phyloP scores from a whole-genome alignment of 768 basidiomycete genomes.

The Phanerochaete carnosa region DNA sequence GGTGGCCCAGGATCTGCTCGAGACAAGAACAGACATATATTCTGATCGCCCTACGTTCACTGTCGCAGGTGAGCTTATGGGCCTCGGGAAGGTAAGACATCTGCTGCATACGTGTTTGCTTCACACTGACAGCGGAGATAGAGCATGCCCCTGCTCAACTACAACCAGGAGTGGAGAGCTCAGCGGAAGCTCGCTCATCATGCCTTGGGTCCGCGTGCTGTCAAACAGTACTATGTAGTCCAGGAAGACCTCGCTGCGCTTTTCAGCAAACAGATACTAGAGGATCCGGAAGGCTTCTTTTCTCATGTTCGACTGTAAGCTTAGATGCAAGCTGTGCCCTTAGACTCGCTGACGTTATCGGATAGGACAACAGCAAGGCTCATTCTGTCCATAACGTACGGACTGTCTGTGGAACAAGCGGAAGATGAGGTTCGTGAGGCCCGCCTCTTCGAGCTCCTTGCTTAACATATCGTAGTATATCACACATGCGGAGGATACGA shows the following conservation, averaged over 20 bases:
- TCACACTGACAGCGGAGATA: background rate
- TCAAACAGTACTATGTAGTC: constrained; percentile 28
- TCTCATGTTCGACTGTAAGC: background rate
- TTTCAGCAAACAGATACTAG: constrained; percentile 3
- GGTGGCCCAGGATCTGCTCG: constrained; percentile 16
- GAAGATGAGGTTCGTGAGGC: background rate
- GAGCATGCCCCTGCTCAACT: constrained; percentile 24
- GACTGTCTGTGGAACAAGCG: background rate
- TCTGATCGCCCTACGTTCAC: constrained; percentile 27
- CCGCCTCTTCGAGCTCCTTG: too few species aligned
- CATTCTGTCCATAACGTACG: constrained; percentile 4
- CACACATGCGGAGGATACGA: constrained; percentile 4
- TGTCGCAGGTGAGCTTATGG: constrained; percentile 35
- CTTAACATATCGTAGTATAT: background rate
- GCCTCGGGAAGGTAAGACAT: constrained; percentile 14
- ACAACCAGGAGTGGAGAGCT: constrained; percentile 20
- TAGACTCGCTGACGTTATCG: background rate
- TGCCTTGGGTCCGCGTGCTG: constrained; percentile 27
- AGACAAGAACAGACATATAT: constrained; percentile 8
- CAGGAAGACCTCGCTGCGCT: constrained; percentile 28
- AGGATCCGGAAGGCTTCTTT: background rate
- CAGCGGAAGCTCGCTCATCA: constrained; percentile 28
- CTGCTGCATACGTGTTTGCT: background rate
- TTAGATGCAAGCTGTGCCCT: too few species aligned
- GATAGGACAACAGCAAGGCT: background rate